Conservation (phyloP, 2,329 filamentous ascomycete genomes). For the Cladosporium colombiae region DNA sequence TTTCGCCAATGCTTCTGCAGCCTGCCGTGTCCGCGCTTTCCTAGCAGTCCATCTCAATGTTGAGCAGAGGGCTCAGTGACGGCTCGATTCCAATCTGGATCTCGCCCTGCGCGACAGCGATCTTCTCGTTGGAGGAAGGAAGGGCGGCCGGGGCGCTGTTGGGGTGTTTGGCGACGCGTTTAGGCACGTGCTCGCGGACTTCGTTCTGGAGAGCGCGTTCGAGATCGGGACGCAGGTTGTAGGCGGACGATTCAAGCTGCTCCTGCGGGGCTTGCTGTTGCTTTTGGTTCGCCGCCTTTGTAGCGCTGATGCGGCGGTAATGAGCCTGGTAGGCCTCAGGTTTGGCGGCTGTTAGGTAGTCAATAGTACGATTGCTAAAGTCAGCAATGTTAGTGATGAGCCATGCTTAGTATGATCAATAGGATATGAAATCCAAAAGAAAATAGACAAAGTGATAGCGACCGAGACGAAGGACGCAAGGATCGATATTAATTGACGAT, state of each 20-base stretch:
- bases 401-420: neutral
- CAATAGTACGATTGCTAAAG: slow-evolving; percentile 15
- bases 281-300: neutral
- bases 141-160: slow-evolving; percentile 8
- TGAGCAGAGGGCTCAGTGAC: slow-evolving; percentile 9
- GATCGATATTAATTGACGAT: neutral
- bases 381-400: slow-evolving; percentile 24
- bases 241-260: neutral
- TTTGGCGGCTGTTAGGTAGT: slow-evolving; percentile 7
- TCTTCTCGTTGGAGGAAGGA: neutral
- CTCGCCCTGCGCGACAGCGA: slow-evolving; percentile 17
- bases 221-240: neutral
- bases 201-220: neutral
- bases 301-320: slow-evolving; percentile 5
- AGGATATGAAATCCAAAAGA: neutral
- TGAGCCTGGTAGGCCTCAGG: slow-evolving; percentile 17
- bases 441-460: neutral
- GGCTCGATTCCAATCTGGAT: slow-evolving; percentile 24
- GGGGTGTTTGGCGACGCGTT: neutral
- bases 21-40: slow-evolving; percentile 26
- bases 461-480: neutral
- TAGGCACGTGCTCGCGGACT: neutral
- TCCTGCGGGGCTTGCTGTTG: neutral
- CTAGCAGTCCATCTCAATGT: slow-evolving; percentile 22
- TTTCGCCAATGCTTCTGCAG: slow-evolving; percentile 7